phyloP scores from a whole-genome alignment of 805 yeast species.

The Pichia membranifaciens region DNA sequence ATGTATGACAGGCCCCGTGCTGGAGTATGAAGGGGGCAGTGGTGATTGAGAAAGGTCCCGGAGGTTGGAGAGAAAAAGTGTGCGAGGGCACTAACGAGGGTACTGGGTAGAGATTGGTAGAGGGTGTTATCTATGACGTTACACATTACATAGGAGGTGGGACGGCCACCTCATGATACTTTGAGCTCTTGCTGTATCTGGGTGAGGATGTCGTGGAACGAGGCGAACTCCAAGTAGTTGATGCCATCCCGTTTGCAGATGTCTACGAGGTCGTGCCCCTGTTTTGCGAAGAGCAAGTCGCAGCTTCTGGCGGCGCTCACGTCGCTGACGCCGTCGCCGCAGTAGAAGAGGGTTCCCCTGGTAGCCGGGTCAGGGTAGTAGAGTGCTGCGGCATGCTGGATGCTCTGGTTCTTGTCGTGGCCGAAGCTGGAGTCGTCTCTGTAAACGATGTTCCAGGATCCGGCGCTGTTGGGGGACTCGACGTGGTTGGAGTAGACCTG shows the following conservation, averaged over 20 bases:
- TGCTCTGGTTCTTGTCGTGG: constrained; percentile 87
- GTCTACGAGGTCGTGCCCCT: constrained; percentile 82
- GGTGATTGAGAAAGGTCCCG: no score
- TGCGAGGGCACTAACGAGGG: no score
- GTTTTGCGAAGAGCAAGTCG: constrained; percentile 86
- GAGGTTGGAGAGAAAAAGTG: no score
- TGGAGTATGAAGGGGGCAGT: no score
- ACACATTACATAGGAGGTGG: no score
- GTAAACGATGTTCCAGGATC: constrained; percentile 76
- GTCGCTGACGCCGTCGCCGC: constrained; percentile 98
- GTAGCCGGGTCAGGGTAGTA: constrained; percentile 6
- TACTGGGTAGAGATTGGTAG: no score
- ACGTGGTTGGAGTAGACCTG: constrained; percentile 70
- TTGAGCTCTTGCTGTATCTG: constrained; percentile 47
- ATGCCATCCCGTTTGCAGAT: constrained; percentile 77
- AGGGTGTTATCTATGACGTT: no score
- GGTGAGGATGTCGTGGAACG: constrained; percentile 68
- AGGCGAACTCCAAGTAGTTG: constrained; percentile 77
- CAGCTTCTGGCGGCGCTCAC: constrained; percentile 94
- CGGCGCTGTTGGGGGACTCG: constrained; percentile 33
- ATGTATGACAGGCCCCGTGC: no score
- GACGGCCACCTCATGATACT: no score
- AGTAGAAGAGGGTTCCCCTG: constrained; percentile 74
- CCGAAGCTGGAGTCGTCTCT: constrained; percentile 86
- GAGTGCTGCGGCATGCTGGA: constrained; percentile 41